phyloP scores from a whole-genome alignment of 768 basidiomycete genomes.

The Termitomyces eurrhizus region DNA sequence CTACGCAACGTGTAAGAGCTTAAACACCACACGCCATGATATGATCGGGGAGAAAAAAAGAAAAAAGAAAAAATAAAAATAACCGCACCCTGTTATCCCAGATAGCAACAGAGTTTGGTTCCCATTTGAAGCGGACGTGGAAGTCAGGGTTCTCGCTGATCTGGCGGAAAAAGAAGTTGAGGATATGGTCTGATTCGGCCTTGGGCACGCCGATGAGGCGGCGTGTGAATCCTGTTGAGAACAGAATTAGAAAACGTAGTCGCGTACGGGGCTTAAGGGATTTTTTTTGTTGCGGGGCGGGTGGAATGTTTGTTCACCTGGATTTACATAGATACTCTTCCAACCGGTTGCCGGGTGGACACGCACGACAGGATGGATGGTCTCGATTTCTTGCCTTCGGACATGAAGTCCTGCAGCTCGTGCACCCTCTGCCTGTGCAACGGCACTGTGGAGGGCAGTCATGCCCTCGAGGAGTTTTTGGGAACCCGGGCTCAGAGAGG shows the following conservation, averaged over 20 bases:
- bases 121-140: slow-evolving; percentile 78
- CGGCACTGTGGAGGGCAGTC: slow-evolving; percentile 70
- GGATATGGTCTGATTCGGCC: slow-evolving; percentile 72
- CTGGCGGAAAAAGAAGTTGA: slow-evolving; percentile 67
- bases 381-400: slow-evolving; percentile 64
- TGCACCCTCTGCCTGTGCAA: slow-evolving; percentile 73
- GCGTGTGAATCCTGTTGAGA: slow-evolving; percentile 63
- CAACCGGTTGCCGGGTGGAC: slow-evolving; percentile 83
- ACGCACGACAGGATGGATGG: slow-evolving; percentile 75
- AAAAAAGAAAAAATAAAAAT: too few relatives aligned
- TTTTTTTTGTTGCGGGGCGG: neutral
- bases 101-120: slow-evolving; percentile 71
- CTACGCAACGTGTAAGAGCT: slow-evolving; percentile 27
- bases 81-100: slow-evolving; percentile 77
- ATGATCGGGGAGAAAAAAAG: too few relatives aligned
- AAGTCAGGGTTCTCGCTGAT: slow-evolving; percentile 68
- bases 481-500: slow-evolving; percentile 69
- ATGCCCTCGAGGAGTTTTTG: slow-evolving; percentile 76
- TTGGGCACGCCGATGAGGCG: slow-evolving; percentile 78
- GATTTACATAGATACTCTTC: slow-evolving; percentile 83
- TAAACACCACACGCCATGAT: neutral
- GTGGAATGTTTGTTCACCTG: slow-evolving; percentile 39
- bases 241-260: neutral
- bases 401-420: slow-evolving; percentile 67
- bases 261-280: neutral